Base-by-base conservation (phyloP, 345 rosid genomes). In the Salix brachista region DNA sequence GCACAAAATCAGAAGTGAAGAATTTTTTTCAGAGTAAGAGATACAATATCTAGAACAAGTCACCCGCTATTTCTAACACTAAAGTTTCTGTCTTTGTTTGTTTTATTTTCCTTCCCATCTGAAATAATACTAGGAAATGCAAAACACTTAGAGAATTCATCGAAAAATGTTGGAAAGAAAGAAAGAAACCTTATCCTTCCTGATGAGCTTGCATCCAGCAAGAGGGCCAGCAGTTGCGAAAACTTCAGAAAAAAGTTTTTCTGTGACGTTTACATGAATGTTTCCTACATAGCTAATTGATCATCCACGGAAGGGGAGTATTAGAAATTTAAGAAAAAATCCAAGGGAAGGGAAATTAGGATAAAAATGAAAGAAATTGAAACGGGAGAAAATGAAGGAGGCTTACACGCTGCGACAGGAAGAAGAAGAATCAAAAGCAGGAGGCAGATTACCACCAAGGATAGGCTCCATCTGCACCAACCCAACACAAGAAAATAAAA, bases 331-430 rank as follows among this genome's bases (percentile, higher is more conserved):
- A 8, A 76, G 60, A 79, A 71, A 76, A 52, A 64, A 65, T 37
- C 72, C n/a, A 76, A 41, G 44, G 28, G 69, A 39, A 30, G 18
- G 62, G 21, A 30, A 16, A 14, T 26, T 28, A 65, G 68, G 36
- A 21, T 8, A 30, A 28, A 65, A n/a, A 23, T 58, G 26, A 23
- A 28, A 34, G 34, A 16, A 80, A 83, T 36, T 71, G 28, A 78
- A 68, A 72, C 69, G 62, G 52, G 72, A 58, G 28, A 78, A 80
- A 65, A 65, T 76, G 28, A 44, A 75, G 36, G 72, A 70, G 69
- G 62, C 97, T 95, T 97, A 95, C 99, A 95, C 96, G 88, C 99
- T 93, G 93, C 97, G 94, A 94, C 99, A 95, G 90, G 94, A 77
- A 83, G 88, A 91, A 83, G 96, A 91, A 83, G 96, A 93, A 90